A percentile compares a stretch with the other conserved stretches of the same genome.
These are phyloP conservation scores for Neurospora sp. DNA, from an alignment of 495 filamentous ascomycete species.

Conservation along the genomic window DNA sequence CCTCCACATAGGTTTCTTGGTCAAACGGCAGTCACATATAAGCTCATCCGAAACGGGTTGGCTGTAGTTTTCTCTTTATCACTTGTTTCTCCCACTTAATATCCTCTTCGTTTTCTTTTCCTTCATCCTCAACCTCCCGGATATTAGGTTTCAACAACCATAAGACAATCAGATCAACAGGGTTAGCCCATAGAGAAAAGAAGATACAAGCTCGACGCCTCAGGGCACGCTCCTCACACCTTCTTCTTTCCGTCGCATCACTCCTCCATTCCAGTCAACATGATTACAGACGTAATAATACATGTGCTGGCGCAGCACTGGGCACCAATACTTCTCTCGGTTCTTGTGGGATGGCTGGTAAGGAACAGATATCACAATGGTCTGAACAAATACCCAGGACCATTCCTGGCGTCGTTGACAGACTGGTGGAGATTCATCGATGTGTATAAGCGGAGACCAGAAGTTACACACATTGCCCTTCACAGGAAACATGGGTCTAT, in stretches of 20 bases:
- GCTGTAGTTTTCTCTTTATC: background rate
- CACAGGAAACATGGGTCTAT: constrained; percentile 64
- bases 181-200: background rate
- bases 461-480: constrained; percentile 54
- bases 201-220: background rate
- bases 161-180: background rate
- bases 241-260: background rate
- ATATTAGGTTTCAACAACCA: background rate
- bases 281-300: constrained; percentile 20
- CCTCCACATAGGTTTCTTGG: background rate
- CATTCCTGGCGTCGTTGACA: constrained; percentile 56
- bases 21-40: background rate
- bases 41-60: background rate
- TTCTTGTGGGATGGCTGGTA: constrained; percentile 34
- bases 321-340: constrained; percentile 27
- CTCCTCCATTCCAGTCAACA: background rate
- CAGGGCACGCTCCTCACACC: background rate
- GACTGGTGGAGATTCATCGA: constrained; percentile 62
- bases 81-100: background rate
- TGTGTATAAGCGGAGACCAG: constrained; percentile 50
- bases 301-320: constrained; percentile 36
- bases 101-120: background rate
- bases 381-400: constrained; percentile 57
- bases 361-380: constrained; percentile 49
- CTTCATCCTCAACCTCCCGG: background rate